phyloP scores from a whole-genome alignment of 257 asterid genomes.

The Ligustrum vulgare region DNA sequence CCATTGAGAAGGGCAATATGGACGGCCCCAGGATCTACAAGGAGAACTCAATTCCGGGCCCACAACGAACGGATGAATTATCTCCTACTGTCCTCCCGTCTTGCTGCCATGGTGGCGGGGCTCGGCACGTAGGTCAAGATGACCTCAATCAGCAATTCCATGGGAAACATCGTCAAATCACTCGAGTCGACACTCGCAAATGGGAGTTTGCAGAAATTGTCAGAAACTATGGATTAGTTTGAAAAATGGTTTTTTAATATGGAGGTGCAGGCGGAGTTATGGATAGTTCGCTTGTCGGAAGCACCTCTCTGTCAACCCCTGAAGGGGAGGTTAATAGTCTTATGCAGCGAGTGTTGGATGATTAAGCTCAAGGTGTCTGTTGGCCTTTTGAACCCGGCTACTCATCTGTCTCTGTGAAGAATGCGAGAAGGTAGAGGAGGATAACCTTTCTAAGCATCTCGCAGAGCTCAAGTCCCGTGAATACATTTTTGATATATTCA shows the following conservation, averaged over 20 bases:
- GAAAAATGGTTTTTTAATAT: slow-evolving; percentile 92
- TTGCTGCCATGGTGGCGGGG: slow-evolving; percentile 17
- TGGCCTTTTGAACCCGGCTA: slow-evolving; percentile 81
- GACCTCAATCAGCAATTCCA: slow-evolving; percentile 19
- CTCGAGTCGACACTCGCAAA: slow-evolving; percentile 72
- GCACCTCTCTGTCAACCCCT: slow-evolving; percentile 89
- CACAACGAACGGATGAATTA: slow-evolving; percentile 93
- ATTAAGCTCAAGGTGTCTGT: slow-evolving; percentile 91
- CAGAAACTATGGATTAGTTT: slow-evolving; percentile 93
- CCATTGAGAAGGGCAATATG: slow-evolving; percentile 97
- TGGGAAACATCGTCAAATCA: slow-evolving; percentile 65
- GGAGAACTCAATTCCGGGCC: slow-evolving; percentile 92
- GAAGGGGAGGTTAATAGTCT: slow-evolving; percentile 85
- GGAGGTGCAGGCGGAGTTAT: slow-evolving; percentile 99
- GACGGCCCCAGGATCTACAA: slow-evolving; percentile 99
- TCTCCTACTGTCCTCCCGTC: slow-evolving; percentile 18
- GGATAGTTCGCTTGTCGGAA: slow-evolving; percentile 98
- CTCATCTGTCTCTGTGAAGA: slow-evolving; percentile 57
- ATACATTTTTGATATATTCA: slow-evolving; percentile 29
- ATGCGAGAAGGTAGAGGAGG: slow-evolving; percentile 82
- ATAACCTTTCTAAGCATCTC: slow-evolving; percentile 81
- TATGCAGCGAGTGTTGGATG: slow-evolving; percentile 98
- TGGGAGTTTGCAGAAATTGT: slow-evolving; percentile 92
- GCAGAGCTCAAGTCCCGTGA: slow-evolving; percentile 97
- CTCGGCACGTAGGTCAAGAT: slow-evolving; percentile 22